A percentile compares a stretch with the other conserved stretches of the same genome.
Conservation (phyloP, 495 filamentous ascomycete species). For the Xylaria grammica region DNA sequence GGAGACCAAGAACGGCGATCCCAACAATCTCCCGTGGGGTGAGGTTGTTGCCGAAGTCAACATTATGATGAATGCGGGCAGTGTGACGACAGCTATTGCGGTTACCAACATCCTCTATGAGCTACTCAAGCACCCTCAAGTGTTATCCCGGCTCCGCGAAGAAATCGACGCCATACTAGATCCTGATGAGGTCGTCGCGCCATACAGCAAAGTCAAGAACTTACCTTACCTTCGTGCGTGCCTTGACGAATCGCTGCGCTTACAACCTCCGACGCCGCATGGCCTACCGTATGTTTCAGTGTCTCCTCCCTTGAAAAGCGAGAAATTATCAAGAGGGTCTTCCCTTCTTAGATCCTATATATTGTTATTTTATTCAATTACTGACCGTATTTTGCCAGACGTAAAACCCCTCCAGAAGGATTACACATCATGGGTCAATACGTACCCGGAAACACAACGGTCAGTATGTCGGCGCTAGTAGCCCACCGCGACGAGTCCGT, state of each 20-base stretch:
- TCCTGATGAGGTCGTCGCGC: slow-evolving; percentile 34
- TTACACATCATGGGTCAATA: slow-evolving; percentile 25
- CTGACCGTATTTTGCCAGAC: slow-evolving; percentile 1
- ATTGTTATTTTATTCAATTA: background rate
- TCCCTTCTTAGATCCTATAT: background rate
- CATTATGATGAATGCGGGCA: slow-evolving; percentile 56
- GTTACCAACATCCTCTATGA: slow-evolving; percentile 57
- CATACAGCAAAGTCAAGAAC: slow-evolving; percentile 34
- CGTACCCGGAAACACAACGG: slow-evolving; percentile 29
- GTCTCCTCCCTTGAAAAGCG: background rate
- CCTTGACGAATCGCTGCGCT: slow-evolving; percentile 59
- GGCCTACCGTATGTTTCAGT: slow-evolving; percentile 40
- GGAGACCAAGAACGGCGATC: slow-evolving; percentile 54
- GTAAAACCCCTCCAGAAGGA: slow-evolving; percentile 36
- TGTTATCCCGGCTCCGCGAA: slow-evolving; percentile 46
- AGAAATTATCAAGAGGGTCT: background rate
- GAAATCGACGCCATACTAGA: slow-evolving; percentile 63
- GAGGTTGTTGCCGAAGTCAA: slow-evolving; percentile 44
- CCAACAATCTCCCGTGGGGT: slow-evolving; percentile 33
- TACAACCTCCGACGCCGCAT: slow-evolving; percentile 56
- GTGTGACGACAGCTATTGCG: slow-evolving; percentile 57
- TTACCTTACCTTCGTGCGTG: slow-evolving; percentile 60
- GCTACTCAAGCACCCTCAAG: slow-evolving; percentile 48
- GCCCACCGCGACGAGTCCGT: slow-evolving; percentile 40
- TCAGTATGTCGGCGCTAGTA: slow-evolving; percentile 29